A percentile compares a stretch with the other conserved stretches of the same genome.
Evolutionary conservation across 108 stramenopile species (phyloP).

Genomic region (Conticribra guillardii): DNA sequence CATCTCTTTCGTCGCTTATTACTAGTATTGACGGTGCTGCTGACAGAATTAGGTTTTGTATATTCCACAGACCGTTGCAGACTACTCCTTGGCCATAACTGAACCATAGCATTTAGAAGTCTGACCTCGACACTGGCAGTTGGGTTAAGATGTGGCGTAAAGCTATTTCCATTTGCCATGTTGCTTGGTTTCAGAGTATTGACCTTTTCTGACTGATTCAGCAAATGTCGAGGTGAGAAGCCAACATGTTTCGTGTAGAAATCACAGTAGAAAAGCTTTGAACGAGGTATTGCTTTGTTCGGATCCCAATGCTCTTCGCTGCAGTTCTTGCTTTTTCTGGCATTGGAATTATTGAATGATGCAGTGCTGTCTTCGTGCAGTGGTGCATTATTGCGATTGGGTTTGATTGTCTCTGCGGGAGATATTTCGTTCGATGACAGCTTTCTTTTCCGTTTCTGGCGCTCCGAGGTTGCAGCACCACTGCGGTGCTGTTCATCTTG

Average conservation of each 20-base stretch:
- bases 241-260: slow-evolving; percentile 47
- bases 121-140: slow-evolving; percentile 31
- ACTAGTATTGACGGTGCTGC: no score
- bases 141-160: neutral
- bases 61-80: no score
- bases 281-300: slow-evolving; percentile 49
- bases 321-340: neutral
- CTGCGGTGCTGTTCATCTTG: no score
- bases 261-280: slow-evolving; percentile 50
- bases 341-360: no score
- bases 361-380: no score
- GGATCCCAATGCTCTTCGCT: slow-evolving; percentile 29
- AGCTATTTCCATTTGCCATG: neutral
- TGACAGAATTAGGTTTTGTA: no score
- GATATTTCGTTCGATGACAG: no score
- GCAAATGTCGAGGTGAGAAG: slow-evolving; percentile 43
- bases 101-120: slow-evolving; percentile 49
- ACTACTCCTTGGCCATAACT: slow-evolving; percentile 18
- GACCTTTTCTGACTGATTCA: slow-evolving; percentile 19
- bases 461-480: no score
- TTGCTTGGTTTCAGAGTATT: neutral
- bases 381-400: no score
- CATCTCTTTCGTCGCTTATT: slow-evolving; percentile 52
- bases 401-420: no score
- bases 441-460: no score